These are phyloP conservation scores for Pyrus hybrid DNA, from an alignment of 331 rosid genomes.

Conservation along the genomic window DNA sequence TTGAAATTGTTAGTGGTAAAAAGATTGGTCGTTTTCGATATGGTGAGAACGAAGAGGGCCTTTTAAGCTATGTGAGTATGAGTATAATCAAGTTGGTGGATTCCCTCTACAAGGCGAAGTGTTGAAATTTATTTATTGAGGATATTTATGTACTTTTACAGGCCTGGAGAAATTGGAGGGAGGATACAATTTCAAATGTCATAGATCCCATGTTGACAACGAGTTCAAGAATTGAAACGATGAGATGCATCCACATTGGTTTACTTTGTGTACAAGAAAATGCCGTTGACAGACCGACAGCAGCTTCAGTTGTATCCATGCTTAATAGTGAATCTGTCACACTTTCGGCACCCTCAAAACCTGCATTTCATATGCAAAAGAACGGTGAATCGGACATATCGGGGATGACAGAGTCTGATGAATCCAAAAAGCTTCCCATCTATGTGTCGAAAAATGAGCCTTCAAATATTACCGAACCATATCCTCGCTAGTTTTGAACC, in stretches of 20 bases:
- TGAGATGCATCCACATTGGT: conserved; percentile 43
- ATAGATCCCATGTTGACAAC: conserved; percentile 18
- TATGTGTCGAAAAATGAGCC: conserved; percentile 10
- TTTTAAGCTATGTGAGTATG: neutral
- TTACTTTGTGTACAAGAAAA: conserved; percentile 43
- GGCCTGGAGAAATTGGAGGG: conserved; percentile 39
- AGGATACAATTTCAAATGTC: conserved; percentile 9
- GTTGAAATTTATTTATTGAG: neutral
- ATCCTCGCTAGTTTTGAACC: conserved; percentile 14
- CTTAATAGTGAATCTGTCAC: conserved; percentile 24
- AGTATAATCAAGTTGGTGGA: neutral
- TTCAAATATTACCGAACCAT: conserved; percentile 6
- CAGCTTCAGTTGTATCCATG: conserved; percentile 27
- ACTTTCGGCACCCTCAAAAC: conserved; percentile 25
- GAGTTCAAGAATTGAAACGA: conserved; percentile 20
- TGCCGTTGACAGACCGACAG: conserved; percentile 29
- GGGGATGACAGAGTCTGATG: neutral
- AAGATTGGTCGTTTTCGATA: neutral
- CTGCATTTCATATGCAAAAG: conserved; percentile 9
- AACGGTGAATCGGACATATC: neutral
- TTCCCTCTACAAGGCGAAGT: neutral
- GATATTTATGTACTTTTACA: neutral
- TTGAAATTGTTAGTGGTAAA: neutral
- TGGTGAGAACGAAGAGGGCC: neutral
- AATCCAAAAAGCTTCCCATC: neutral